Conservation (phyloP, 371 early-diverging fungal species). For the Lichtheimia ramosa region DNA sequence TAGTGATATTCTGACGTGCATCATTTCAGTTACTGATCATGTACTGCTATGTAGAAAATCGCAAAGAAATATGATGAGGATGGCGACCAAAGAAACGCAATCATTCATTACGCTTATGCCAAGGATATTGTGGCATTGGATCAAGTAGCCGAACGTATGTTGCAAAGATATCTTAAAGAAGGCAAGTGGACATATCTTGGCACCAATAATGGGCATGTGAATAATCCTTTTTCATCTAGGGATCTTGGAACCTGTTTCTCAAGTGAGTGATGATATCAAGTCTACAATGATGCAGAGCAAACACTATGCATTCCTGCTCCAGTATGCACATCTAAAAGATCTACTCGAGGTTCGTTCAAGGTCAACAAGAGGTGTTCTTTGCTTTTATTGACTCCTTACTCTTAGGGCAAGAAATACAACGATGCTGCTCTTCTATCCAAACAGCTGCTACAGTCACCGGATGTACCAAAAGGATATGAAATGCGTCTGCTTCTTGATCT, state of each 20-base stretch:
- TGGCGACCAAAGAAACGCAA: constrained; percentile 15
- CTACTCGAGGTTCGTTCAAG: constrained; percentile 11
- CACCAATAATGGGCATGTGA: background rate
- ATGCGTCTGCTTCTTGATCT: constrained; percentile 14
- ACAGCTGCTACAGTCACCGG: constrained; percentile 4
- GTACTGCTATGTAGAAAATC: background rate
- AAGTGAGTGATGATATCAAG: constrained; percentile 3
- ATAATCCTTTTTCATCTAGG: constrained; percentile 4
- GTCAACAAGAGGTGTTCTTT: background rate
- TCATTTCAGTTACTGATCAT: background rate
- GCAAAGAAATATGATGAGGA: constrained; percentile 21
- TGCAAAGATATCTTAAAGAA: constrained; percentile 19
- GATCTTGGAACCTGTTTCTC: constrained; percentile 12
- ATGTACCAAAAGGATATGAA: constrained; percentile 18
- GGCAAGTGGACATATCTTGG: constrained; percentile 6
- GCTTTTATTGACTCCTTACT: background rate
- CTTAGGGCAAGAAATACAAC: constrained; percentile 1
- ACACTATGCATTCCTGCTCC: constrained; percentile 19
- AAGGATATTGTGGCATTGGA: constrained; percentile 21
- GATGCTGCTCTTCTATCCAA: constrained; percentile 8
- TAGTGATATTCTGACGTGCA: too few relatives aligned
- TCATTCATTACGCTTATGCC: constrained; percentile 24
- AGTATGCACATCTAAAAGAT: constrained; percentile 17
- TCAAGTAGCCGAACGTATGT: constrained; percentile 14
- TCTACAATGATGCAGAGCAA: constrained; percentile 15